Evolutionary conservation across 2,329 filamentous ascomycete species (phyloP), one percentile per base, ranked within the genome.

Genomic region (Cytospora piceae): DNA sequence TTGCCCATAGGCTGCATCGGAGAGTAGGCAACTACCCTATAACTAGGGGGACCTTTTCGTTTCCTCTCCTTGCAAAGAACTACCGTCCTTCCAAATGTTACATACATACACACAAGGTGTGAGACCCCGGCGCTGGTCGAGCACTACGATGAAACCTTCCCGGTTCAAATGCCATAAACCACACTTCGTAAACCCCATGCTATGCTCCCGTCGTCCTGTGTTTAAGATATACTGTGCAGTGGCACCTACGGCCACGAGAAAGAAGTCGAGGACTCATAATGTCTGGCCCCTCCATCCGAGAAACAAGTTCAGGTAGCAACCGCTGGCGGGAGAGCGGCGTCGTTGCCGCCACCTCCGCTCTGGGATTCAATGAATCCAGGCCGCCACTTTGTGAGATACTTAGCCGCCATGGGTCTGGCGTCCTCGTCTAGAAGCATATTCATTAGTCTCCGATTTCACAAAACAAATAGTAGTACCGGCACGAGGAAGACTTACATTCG

Each of bases 321-420:
- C 20, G 66, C 56, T 14, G 66, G 51, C 5, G 52, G 51, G 8
- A 60, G 57, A 11, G 63, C 59, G 11, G 59, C 42, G 32, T 64
- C 61, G 31, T 49, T 60, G 22, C 27, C 49, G 46, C 51, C 31
- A 8, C 57, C 63, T 2, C 49, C 46, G 39, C 63, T 69, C 59
- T 76, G 76, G 17, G 73, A 72, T 51, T 79, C 76, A n/a, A 82
- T 71, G 69, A 87, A 88, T 8, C 75, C 79, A 4, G 86, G 86
- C 20, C 87, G 81, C 78, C 83, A 90, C 73, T 86, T 88, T 39
- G 80, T 78, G 29, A 90, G 78, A 68, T 88, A 88, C 70, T 89
- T 89, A 3, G 79, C 82, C 4, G 87, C 87, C 76, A 88, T 82
- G 0, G 87, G 81, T 65, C 86, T 81, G 9, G 87, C 83, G 71